Base-by-base conservation (phyloP, 2,329 filamentous ascomycete species). In the Amphichorda felina region DNA sequence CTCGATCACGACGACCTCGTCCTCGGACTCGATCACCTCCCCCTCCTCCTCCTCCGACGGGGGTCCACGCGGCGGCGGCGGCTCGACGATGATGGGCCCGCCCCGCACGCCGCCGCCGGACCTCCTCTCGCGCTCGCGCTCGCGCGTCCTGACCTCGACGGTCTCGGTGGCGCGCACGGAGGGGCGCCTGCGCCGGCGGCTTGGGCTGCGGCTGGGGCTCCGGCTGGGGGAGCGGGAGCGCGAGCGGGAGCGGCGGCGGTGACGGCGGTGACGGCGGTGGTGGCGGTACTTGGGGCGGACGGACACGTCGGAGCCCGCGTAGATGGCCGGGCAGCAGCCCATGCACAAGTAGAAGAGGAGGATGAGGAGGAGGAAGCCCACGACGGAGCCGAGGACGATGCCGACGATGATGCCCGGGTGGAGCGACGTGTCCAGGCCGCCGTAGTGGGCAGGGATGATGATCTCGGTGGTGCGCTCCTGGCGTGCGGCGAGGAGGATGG, bases 351-450 rank as follows among this genome's bases (percentile, higher is more conserved):
- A 72, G 38, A 74, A 43, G 10, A 74, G 46, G 50, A 66, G 66
- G 21, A 75, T 53, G 10, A 74, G 41, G 24, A 76, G 55, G 22
- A 75, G 49, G 49, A 75, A 69, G 35, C 63, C 72, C 19, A 54
- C 60, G 33, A 66, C 57, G 29, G 60, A 56, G 42, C 63, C 64
- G 34, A 68, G 52, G 4, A 64, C 60, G 39, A 66, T 63, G 43
- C 55, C 64, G 8, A 53, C 63, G 11, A 68, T 50, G 34, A 55
- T 53, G 39, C 57, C 63, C 0, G 64, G 69, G 14, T 46, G 49
- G 46, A 52, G 64, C 43, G 48, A 70, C 50, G 41, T 60, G 34
- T 54, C 33, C 16, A 50, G 43, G 15, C 40, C 41, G 41, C 49
- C 51, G 48, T 63, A 63, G 7, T 49, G 45, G 21, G 53, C 44